These are phyloP conservation scores for Pseudotulostoma volvatum DNA, from an alignment of 495 filamentous ascomycete genomes.

Conservation along the genomic window DNA sequence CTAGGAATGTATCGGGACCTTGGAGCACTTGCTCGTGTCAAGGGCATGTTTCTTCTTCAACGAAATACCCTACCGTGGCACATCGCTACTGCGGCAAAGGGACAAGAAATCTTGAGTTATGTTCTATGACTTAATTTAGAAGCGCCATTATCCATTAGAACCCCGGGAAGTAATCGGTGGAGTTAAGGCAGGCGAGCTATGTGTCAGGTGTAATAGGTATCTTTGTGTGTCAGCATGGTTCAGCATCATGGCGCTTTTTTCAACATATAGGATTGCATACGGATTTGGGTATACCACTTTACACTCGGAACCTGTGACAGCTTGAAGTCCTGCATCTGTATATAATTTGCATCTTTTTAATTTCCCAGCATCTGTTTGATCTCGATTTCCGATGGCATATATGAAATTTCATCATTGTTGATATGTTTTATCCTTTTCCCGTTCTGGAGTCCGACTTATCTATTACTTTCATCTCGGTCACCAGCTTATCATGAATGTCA, in stretches of 20 bases:
- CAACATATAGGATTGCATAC: not conserved
- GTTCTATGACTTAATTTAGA: slow-evolving; percentile 20
- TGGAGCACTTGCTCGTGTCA: slow-evolving; percentile 51
- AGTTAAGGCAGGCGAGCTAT: not conserved
- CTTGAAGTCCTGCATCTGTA: too few relatives aligned
- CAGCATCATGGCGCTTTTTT: not conserved
- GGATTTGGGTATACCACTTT: slow-evolving; percentile 1
- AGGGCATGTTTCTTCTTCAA: slow-evolving; percentile 46
- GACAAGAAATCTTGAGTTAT: slow-evolving; percentile 30
- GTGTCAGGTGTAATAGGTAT: too few relatives aligned
- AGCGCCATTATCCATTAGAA: too few relatives aligned
- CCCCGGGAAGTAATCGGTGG: not conserved
- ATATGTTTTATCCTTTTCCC: too few relatives aligned
- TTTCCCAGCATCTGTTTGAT: too few relatives aligned
- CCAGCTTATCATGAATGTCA: too few relatives aligned
- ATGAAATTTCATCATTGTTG: too few relatives aligned
- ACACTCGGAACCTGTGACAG: too few relatives aligned
- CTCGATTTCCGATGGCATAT: too few relatives aligned
- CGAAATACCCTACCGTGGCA: slow-evolving; percentile 66
- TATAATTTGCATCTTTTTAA: too few relatives aligned
- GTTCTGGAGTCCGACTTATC: too few relatives aligned
- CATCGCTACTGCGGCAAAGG: slow-evolving; percentile 62
- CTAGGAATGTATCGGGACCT: slow-evolving; percentile 63
- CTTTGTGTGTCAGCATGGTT: not conserved
- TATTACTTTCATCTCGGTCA: too few relatives aligned